Evolutionary conservation across 2,329 filamentous ascomycete genomes (phyloP), one percentile per base, ranked within the genome.

Genomic region (Cercospora beticola): DNA sequence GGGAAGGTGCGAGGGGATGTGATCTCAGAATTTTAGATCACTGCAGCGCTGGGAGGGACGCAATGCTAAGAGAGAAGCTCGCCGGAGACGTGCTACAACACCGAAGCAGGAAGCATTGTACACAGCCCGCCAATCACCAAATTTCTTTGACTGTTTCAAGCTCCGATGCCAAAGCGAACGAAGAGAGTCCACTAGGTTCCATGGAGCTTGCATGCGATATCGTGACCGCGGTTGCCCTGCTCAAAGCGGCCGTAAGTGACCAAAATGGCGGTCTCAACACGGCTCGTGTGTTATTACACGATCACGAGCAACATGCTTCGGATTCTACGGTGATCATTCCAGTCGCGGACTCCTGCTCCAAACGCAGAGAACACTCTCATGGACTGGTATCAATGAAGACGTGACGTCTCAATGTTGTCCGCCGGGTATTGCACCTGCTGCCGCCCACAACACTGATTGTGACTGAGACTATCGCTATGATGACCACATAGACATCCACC

Each of bases 1-100:
- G 94, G 89, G 67, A 98, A 98, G 90, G 87, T 92, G 80, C 91
- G 88, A 81, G 94, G 93, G 65, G 94, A 98, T 78, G 85, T 90
- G n/a, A 86, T 96, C 76, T 83, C 85, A 65, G 94, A 98, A 82
- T 94, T 87, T 80, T 98, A 82, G 76, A 70, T 46, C 76, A 33
- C 5, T 21, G 30, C 8, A 62, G n/a, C 28, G 16, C 52, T 26
- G 52, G 43, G 63, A 30, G 52, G 30, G 18, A 60, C n/a, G n/a
- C 21, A 52, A 33, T 43, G 31, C 62, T 56, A 28, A 9, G 43
- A 6, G 18, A 36, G 9, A 5, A 49, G 46, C 49, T 33, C 30
- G 46, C 30, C 23, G 18, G 23, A 36, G 1, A 64, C 43, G 30
- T 63, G 62, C 62, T 21, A 52, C 46, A 16, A 28, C 21, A 21